These are phyloP conservation scores for Dentipellis sp. DNA, from an alignment of 768 basidiomycete species.

Conservation along the genomic window DNA sequence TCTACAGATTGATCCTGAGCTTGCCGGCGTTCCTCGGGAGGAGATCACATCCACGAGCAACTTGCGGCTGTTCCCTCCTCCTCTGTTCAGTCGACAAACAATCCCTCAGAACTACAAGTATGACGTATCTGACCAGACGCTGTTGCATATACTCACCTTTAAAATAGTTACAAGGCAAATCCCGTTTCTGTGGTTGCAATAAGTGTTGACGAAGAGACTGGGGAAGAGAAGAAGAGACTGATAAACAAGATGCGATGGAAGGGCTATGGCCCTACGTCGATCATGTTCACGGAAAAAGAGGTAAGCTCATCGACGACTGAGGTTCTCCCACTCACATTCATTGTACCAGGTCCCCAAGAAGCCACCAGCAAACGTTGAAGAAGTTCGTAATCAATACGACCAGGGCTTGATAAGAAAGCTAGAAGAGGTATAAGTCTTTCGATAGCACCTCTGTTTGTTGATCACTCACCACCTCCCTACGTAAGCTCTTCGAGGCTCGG, in stretches of 20 bases:
- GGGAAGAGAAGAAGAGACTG: conserved; percentile 73
- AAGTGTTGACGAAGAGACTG: conserved; percentile 61
- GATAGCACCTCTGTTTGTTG: not conserved
- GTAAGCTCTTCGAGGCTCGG: conserved; percentile 60
- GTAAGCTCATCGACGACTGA: conserved; percentile 23
- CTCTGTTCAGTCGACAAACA: conserved; percentile 76
- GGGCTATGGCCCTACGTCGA: conserved; percentile 65
- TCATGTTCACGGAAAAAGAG: conserved; percentile 53
- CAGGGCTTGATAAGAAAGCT: conserved; percentile 44
- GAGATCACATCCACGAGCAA: conserved; percentile 34
- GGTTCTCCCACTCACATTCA: conserved; percentile 1
- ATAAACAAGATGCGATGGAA: conserved; percentile 86
- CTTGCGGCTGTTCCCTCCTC: conserved; percentile 77
- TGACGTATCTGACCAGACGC: not conserved
- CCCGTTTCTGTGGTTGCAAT: conserved; percentile 63
- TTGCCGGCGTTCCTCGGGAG: conserved; percentile 12
- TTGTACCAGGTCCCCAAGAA: conserved; percentile 49
- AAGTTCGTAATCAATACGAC: conserved; percentile 45
- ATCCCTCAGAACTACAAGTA: conserved; percentile 82
- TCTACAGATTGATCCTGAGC: conserved; percentile 35
- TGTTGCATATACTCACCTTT: not conserved
- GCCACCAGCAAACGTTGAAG: conserved; percentile 54
- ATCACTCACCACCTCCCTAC: not conserved
- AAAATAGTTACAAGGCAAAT: conserved; percentile 65
- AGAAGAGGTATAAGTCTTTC: conserved; percentile 32